These are phyloP conservation scores for Aspergillus pseudotamarii DNA, from an alignment of 2,329 filamentous ascomycete genomes.

Conservation along the genomic window DNA sequence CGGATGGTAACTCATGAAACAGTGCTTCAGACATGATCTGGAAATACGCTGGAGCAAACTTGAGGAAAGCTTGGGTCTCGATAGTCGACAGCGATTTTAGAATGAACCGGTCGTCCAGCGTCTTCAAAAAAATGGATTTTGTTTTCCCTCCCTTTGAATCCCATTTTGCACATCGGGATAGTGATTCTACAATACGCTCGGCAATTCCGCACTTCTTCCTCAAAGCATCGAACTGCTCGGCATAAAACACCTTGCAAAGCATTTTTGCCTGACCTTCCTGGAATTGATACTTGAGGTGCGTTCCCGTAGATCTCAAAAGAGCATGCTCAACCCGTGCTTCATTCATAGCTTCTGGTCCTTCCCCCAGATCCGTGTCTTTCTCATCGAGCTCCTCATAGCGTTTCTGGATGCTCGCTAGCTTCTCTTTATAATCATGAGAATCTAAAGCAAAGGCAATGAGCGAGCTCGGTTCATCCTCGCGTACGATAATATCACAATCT, in stretches of 20 bases:
- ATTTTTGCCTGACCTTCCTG: conserved; percentile 90
- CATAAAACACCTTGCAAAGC: conserved; percentile 98
- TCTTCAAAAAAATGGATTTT: conserved; percentile 96
- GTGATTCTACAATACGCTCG: conserved; percentile 90
- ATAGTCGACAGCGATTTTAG: conserved; percentile 88
- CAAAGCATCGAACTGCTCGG: conserved; percentile 94
- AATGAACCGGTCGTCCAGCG: conserved; percentile 89
- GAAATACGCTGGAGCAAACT: conserved; percentile 96
- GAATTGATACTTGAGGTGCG: conserved; percentile 95
- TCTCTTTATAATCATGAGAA: conserved; percentile 82
- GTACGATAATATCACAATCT: conserved; percentile 94
- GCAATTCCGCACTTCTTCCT: conserved; percentile 89
- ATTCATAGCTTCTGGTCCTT: conserved; percentile 49
- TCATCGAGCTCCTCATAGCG: conserved; percentile 36
- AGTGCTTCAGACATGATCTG: conserved; percentile 94
- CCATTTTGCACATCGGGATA: conserved; percentile 96
- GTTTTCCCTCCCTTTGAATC: conserved; percentile 98
- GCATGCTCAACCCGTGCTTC: conserved; percentile 83
- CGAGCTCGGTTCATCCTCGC: conserved; percentile 96
- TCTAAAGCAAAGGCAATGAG: conserved; percentile 91
- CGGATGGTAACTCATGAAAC: conserved; percentile 91
- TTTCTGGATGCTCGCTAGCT: conserved; percentile 61
- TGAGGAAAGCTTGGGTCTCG: conserved; percentile 90
- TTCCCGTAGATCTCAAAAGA: conserved; percentile 80
- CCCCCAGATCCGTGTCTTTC: conserved; percentile 24